A percentile compares a stretch with the other conserved stretches of the same genome.
phyloP scores from a whole-genome alignment of 768 basidiomycete species.

The Collybia sordida region DNA sequence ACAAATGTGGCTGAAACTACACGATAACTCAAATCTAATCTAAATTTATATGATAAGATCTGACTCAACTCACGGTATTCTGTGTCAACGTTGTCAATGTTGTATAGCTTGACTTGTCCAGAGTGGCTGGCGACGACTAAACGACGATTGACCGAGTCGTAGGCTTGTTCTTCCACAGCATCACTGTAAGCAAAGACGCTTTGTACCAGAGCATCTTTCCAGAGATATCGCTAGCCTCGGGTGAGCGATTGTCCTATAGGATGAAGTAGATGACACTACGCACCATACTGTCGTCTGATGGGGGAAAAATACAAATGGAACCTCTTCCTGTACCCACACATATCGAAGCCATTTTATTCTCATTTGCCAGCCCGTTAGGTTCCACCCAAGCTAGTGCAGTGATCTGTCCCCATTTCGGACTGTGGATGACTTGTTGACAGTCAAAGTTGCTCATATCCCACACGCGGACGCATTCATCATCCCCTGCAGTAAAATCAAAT shows the following conservation, averaged over 20 bases:
- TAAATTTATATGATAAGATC: too few species aligned
- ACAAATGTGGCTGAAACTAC: too few species aligned
- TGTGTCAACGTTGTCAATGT: too few species aligned
- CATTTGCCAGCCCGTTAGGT: not conserved
- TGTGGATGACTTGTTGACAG: slow-evolving; percentile 6
- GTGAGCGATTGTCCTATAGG: not conserved
- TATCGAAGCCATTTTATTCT: not conserved
- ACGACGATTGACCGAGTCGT: slow-evolving; percentile 5
- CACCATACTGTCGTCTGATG: slow-evolving; percentile 2
- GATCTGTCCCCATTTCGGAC: slow-evolving; percentile 8
- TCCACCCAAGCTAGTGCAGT: slow-evolving; percentile 7
- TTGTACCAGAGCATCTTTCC: not conserved
- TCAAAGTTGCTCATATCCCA: slow-evolving; percentile 5
- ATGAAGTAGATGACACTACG: not conserved
- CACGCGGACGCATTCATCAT: slow-evolving; percentile 8
- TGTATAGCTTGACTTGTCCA: slow-evolving; percentile 5
- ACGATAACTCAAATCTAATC: too few species aligned
- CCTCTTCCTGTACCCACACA: slow-evolving; percentile 9
- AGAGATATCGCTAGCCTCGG: slow-evolving; percentile 5
- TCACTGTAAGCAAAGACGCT: slow-evolving; percentile 1
- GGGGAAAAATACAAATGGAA: slow-evolving; percentile 1
- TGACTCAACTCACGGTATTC: slow-evolving; percentile 1
- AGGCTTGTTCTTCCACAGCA: slow-evolving; percentile 3
- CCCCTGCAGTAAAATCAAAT: slow-evolving; percentile 2
- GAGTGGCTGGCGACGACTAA: slow-evolving; percentile 4